Conservation (phyloP, 371 early-diverging fungal genomes). For the Agmasoma carcini region DNA sequence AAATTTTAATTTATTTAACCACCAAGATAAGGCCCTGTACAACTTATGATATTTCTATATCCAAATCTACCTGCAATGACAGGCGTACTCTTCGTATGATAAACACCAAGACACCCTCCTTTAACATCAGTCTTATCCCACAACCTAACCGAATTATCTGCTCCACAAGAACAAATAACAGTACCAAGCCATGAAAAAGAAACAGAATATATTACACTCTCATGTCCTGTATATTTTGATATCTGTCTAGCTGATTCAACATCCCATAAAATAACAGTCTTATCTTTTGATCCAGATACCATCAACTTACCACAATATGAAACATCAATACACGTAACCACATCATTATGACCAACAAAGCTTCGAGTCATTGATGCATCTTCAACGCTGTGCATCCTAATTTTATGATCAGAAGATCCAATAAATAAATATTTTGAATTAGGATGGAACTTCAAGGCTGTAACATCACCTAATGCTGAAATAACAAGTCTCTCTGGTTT, state of each 20-base stretch:
- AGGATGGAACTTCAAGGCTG: constrained; percentile 81
- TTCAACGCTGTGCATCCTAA: constrained; percentile 86
- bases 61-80: constrained; percentile 71
- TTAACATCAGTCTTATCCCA: constrained; percentile 67
- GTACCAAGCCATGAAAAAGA: constrained; percentile 71
- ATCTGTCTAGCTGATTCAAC: constrained; percentile 69
- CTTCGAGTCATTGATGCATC: constrained; percentile 74
- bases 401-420: constrained; percentile 76
- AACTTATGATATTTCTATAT: constrained; percentile 65
- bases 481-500: constrained; percentile 87
- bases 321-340: constrained; percentile 68
- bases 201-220: constrained; percentile 69
- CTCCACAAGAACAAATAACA: constrained; percentile 68
- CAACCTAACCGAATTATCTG: constrained; percentile 73
- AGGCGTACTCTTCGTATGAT: constrained; percentile 78
- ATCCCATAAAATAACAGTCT: constrained; percentile 78
- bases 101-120: constrained; percentile 60
- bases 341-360: constrained; percentile 72
- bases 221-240: constrained; percentile 76
- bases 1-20: constrained; percentile 1
- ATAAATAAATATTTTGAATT: constrained; percentile 85
- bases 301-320: constrained; percentile 78
- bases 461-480: constrained; percentile 88
- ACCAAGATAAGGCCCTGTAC: constrained; percentile 51
- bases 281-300: constrained; percentile 76